Conservation (phyloP, 2,329 filamentous ascomycete species). For the Cordyceps fumosorosea region DNA sequence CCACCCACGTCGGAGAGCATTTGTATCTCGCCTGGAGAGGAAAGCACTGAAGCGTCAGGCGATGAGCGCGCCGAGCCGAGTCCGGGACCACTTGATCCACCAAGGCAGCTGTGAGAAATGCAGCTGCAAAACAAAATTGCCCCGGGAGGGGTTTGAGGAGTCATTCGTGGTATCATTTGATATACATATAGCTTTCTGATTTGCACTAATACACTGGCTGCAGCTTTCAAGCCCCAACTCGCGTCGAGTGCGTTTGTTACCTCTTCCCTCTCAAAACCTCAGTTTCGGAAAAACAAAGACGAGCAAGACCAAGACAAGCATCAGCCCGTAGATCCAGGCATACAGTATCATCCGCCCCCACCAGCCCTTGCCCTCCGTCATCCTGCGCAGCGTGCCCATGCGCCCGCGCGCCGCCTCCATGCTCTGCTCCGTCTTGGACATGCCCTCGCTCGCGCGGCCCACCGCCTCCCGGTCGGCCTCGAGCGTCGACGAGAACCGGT, state of each 20-base stretch:
- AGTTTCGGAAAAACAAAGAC: constrained; percentile 86
- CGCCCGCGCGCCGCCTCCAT: constrained; percentile 70
- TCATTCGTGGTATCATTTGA: constrained; percentile 9
- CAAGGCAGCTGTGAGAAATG: background rate
- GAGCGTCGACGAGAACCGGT: constrained; percentile 64
- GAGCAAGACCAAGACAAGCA: constrained; percentile 68
- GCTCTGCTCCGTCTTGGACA: constrained; percentile 68
- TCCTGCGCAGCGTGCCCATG: constrained; percentile 70
- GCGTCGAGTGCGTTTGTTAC: background rate
- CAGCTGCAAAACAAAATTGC: too few relatives aligned
- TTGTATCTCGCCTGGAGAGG: background rate
- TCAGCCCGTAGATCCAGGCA: constrained; percentile 74
- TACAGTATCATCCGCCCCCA: constrained; percentile 80
- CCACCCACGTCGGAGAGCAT: background rate
- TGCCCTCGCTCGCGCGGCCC: constrained; percentile 61
- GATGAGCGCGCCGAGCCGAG: background rate
- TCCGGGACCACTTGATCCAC: background rate
- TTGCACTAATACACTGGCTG: constrained; percentile 3
- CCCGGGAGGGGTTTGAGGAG: background rate
- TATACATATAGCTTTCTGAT: constrained; percentile 4
- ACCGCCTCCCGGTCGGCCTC: constrained; percentile 68
- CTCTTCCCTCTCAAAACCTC: constrained; percentile 55
- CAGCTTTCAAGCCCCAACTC: background rate
- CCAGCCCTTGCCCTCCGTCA: constrained; percentile 87
- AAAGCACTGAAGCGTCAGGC: background rate